Evolutionary conservation across 2,329 filamentous ascomycete genomes (phyloP).

Genomic region (Fusarium tjaetaba): DNA sequence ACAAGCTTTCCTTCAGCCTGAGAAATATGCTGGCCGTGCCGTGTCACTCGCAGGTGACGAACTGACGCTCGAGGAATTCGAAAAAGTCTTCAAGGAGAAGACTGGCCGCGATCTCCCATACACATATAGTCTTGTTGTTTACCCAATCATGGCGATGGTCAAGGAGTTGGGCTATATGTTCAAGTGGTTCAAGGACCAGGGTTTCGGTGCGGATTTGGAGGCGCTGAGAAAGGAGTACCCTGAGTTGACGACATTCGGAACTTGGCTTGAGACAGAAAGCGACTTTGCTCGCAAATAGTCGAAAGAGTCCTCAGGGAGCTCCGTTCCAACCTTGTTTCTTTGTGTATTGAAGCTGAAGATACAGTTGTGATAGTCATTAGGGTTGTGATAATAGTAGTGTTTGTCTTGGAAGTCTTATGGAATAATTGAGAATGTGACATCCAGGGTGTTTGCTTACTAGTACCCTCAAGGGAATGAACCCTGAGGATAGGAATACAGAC

Average conservation of each 20-base stretch:
- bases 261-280: conserved; percentile 16
- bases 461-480: background rate
- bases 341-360: background rate
- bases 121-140: conserved; percentile 12
- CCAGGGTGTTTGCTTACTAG: background rate
- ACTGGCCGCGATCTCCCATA: background rate
- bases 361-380: background rate
- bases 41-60: conserved; percentile 17
- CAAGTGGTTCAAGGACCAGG: conserved; percentile 22
- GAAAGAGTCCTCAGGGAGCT: fast-evolving
- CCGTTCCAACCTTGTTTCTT: background rate
- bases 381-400: background rate
- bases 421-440: background rate
- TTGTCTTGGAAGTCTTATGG: no score
- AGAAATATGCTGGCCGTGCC: conserved; percentile 1
- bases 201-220: conserved; percentile 11
- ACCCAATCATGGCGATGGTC: conserved; percentile 17
- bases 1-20: conserved; percentile 4
- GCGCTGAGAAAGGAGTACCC: conserved; percentile 10
- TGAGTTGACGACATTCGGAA: background rate
- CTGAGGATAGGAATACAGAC: background rate
- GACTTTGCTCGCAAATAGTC: conserved; percentile 6
- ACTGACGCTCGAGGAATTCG: conserved; percentile 1
- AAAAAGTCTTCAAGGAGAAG: conserved; percentile 4
- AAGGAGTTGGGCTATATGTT: conserved; percentile 24